These are phyloP conservation scores for Populus euphratica DNA, from an alignment of 345 rosid species.

Conservation along the genomic window DNA sequence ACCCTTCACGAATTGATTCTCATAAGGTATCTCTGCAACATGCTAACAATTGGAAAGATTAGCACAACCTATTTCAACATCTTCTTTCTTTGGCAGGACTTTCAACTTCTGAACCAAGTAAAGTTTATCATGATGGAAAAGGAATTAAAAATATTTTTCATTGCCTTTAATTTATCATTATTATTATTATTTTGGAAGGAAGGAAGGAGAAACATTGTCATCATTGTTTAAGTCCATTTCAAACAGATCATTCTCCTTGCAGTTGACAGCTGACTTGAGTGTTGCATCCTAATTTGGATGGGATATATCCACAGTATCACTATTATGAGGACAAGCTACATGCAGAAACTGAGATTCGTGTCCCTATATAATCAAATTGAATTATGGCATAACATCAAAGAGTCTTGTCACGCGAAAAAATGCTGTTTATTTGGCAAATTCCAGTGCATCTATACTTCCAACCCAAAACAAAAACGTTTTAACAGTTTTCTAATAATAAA, in stretches of 20 bases:
- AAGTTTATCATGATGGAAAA: neutral
- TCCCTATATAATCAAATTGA: neutral
- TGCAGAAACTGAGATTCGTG: no score
- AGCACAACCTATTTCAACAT: slow-evolving; percentile 1
- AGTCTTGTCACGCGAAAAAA: neutral
- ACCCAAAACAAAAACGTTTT: neutral
- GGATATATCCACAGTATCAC: no score
- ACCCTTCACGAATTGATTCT: slow-evolving; percentile 42
- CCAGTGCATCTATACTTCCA: neutral
- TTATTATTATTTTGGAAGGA: no score
- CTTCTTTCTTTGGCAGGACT: no score
- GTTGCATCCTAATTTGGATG: no score
- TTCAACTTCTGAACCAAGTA: neutral
- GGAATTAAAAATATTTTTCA: neutral
- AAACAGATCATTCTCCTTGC: no score
- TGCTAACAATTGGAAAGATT: slow-evolving; percentile 33
- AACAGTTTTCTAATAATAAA: neutral
- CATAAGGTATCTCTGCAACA: slow-evolving; percentile 25
- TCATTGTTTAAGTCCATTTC: no score
- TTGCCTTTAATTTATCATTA: no score
- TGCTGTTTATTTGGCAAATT: neutral
- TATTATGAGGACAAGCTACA: no score
- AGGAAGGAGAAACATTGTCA: no score
- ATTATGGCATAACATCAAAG: neutral
- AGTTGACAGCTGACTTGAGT: no score